A percentile compares a stretch with the other conserved stretches of the same genome.
Evolutionary conservation across 129 eudicot genomes (phyloP).

Genomic region (Chrysanthemum lavandulifolium): DNA sequence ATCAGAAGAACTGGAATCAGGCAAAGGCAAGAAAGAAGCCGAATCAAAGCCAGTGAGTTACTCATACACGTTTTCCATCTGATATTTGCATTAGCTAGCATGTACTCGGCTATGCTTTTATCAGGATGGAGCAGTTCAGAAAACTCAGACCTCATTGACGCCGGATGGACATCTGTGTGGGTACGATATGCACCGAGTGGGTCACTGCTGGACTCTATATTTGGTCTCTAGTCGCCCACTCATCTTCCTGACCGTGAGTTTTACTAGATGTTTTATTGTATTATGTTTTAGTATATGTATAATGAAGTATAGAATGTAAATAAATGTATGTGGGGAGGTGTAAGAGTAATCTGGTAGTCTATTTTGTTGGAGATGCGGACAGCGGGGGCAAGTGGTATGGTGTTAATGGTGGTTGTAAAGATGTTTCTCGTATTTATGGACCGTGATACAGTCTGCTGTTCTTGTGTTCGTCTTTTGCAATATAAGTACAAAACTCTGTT

Average conservation of each 20-base stretch:
- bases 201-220: slow-evolving; percentile 85
- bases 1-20: slow-evolving; percentile 73
- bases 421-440: background rate
- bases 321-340: background rate
- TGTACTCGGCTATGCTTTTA: slow-evolving; percentile 99
- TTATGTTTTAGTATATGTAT: slow-evolving; percentile 18
- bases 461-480: background rate
- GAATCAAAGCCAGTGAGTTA: slow-evolving; percentile 82
- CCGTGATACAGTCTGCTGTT: background rate
- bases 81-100: slow-evolving; percentile 95
- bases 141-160: slow-evolving; percentile 80
- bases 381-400: too few relatives aligned
- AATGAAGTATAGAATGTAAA: slow-evolving; percentile 23
- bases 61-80: slow-evolving; percentile 90
- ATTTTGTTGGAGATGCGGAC: background rate
- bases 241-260: slow-evolving; percentile 87
- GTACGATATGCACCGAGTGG: slow-evolving; percentile 97
- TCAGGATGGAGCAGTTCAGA: slow-evolving; percentile 91
- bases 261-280: slow-evolving; percentile 30
- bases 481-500: too few relatives aligned
- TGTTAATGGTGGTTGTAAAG: background rate
- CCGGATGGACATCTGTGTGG: slow-evolving; percentile 99
- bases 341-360: slow-evolving; percentile 3
- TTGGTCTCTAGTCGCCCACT: slow-evolving; percentile 98
- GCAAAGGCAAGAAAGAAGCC: slow-evolving; percentile 47